Evolutionary conservation across 2,329 filamentous ascomycete species (phyloP).

Genomic region (Penicillium vulpinum): DNA sequence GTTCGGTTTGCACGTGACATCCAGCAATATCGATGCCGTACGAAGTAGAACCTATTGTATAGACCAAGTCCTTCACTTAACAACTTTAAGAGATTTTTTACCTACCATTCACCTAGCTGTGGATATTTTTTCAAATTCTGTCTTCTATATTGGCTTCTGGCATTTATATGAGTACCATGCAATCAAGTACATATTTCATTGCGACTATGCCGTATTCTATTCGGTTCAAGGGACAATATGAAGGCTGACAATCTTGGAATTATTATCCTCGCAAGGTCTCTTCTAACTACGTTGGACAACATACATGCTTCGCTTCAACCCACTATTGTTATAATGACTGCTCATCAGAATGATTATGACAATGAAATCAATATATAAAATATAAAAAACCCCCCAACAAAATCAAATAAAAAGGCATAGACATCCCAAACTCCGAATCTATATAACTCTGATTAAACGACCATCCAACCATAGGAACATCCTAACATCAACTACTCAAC

Average conservation of each 20-base stretch:
- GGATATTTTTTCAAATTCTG: not conserved
- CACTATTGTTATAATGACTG: not conserved
- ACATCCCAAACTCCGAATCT: not conserved
- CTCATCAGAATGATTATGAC: not conserved
- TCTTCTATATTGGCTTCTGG: not conserved
- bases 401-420: not conserved
- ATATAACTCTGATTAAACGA: not conserved
- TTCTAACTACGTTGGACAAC: not conserved
- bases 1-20: not conserved
- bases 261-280: not conserved
- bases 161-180: too few relatives aligned
- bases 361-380: not conserved
- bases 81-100: not conserved
- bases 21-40: not conserved
- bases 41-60: not conserved
- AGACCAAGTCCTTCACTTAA: not conserved
- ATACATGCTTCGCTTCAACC: not conserved
- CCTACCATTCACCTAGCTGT: too few relatives aligned
- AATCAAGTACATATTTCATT: not conserved
- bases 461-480: not conserved
- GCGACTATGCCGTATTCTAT: not conserved
- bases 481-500: not conserved
- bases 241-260: not conserved
- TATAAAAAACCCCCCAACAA: not conserved
- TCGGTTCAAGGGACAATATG: not conserved